Conservation (phyloP, 495 filamentous ascomycete genomes). For the Podospora comata region DNA sequence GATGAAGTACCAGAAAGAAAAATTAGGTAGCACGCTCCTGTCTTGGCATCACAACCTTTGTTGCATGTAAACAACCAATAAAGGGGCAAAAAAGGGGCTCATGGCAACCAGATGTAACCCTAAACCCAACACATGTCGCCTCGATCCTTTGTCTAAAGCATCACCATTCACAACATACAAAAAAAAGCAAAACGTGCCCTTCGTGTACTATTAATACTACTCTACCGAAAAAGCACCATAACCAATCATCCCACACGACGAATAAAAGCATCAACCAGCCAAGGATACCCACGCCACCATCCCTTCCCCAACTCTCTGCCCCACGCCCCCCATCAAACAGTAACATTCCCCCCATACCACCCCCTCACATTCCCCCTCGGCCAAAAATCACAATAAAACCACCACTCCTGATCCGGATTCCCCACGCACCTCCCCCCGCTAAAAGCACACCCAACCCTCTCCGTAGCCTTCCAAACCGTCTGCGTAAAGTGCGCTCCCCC, state of each 20-base stretch:
- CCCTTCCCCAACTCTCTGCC: too few species aligned
- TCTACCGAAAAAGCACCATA: not conserved
- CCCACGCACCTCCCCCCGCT: slow-evolving; percentile 22
- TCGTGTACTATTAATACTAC: not conserved
- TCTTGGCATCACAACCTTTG: too few species aligned
- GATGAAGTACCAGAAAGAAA: too few species aligned
- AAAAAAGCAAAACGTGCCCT: not conserved
- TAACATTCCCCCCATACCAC: slow-evolving; percentile 21
- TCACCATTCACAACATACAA: not conserved
- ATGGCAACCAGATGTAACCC: not conserved
- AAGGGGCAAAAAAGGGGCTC: not conserved
- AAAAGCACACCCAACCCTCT: slow-evolving; percentile 25
- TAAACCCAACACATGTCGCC: not conserved
- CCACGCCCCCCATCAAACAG: not conserved
- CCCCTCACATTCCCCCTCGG: slow-evolving; percentile 21
- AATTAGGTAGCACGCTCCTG: too few species aligned
- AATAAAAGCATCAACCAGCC: too few species aligned
- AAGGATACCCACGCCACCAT: not conserved
- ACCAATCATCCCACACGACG: not conserved
- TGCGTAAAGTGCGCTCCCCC: slow-evolving; percentile 27
- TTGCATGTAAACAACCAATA: not conserved
- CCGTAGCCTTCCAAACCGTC: slow-evolving; percentile 27
- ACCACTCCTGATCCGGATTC: slow-evolving; percentile 24
- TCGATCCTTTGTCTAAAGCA: too few species aligned
- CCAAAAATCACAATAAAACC: slow-evolving; percentile 26